Evolutionary conservation across 148 eudicot species (phyloP), one percentile per base, ranked within the genome.

Genomic region (Vaccinium corymbosum): DNA sequence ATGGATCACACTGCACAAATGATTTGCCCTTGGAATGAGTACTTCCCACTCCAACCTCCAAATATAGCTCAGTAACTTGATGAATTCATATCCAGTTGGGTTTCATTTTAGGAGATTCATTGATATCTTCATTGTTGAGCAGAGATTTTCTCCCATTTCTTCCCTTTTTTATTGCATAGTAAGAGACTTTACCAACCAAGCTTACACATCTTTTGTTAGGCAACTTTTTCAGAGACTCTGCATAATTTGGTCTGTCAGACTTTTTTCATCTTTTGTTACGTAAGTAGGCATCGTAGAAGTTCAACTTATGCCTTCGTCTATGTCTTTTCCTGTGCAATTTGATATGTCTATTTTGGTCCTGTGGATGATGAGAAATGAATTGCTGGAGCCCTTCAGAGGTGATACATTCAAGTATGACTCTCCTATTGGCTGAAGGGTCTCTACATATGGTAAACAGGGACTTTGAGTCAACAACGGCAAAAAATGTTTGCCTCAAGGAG

Each of bases 341-440:
- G 79, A 76, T 50, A 76, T 50, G 51, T 76, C 57, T 76, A 9
- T 76, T 76, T 49, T 76, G 29, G 73, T 29, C 42, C 7, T 29
- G 42, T 27, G 42, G 32, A 27, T 38, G 38, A 68, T 25, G 73
- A 27, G 17, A 68, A 27, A 68, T 68, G 7, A 13, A 68, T 38
- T 29, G 42, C 16, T 29, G 42, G 72, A 66, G 73, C 42, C 73
- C 73, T 68, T 29, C 19, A 68, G 16, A 27, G 17, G 38, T 27
- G 38, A 64, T 12, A 14, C 15, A 6, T 64, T 25, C 71, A 64
- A 22, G 32, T 68, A 25, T 68, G 42, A 68, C 35, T 68, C 73
- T 68, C 3, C 42, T 27, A 13, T 66, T 38, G 38, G 72, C 72
- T 27, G 72, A 66, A 66, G 13, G 38, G 73, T 68, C 73, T 68